A percentile compares a stretch with the other conserved stretches of the same genome.
Conservation (phyloP, 2,329 filamentous ascomycete genomes). For the Epichloe coenophiala region DNA sequence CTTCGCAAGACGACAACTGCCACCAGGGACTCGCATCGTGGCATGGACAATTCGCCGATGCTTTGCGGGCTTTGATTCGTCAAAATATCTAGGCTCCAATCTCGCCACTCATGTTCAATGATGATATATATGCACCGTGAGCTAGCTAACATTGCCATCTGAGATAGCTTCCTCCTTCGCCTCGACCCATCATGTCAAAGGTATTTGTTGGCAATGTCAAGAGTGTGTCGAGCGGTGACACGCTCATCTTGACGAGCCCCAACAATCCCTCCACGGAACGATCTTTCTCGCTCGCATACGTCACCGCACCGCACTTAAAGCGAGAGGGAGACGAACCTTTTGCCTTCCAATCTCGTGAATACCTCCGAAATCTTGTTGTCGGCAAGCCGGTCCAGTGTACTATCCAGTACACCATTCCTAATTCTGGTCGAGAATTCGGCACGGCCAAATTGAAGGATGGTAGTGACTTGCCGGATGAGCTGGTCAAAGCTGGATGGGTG, state of each 20-base stretch:
- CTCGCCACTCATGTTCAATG: too few species aligned
- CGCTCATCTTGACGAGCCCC: conserved; percentile 68
- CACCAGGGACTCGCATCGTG: background rate
- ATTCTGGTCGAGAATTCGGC: conserved; percentile 78
- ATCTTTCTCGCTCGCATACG: conserved; percentile 80
- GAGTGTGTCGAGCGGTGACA: conserved; percentile 88
- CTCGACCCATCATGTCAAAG: conserved; percentile 32
- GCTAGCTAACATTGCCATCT: background rate
- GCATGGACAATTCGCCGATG: background rate
- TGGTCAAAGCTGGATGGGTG: conserved; percentile 79
- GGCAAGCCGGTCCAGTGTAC: conserved; percentile 80
- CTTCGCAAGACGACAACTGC: background rate
- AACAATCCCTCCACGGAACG: conserved; percentile 74
- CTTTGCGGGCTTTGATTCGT: background rate
- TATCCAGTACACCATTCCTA: conserved; percentile 77
- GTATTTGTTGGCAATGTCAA: conserved; percentile 66
- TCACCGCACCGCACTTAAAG: conserved; percentile 73
- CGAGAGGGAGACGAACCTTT: conserved; percentile 85
- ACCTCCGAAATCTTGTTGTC: conserved; percentile 68
- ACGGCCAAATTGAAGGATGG: conserved; percentile 64
- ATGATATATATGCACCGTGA: background rate
- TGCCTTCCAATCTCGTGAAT: conserved; percentile 90
- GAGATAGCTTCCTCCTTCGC: conserved; percentile 7
- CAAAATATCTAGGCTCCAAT: background rate
- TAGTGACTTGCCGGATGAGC: conserved; percentile 63